These are phyloP conservation scores for Syncephalis plumigaleata DNA, from an alignment of 371 early-diverging fungal species.

Conservation along the genomic window DNA sequence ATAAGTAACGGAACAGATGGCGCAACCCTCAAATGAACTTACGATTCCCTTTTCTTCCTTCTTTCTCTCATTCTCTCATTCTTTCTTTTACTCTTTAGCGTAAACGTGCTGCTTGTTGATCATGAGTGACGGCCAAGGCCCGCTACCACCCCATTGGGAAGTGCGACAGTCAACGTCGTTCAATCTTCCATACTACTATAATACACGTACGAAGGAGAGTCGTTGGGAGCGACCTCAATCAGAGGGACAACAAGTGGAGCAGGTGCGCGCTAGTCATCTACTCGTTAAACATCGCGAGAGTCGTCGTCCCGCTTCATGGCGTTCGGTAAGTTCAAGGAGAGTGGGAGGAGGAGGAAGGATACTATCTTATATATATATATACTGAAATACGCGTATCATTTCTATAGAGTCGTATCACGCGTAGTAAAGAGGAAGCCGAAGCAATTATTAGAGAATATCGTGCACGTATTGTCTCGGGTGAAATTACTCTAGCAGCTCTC, in stretches of 20 bases:
- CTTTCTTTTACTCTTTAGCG: too few species aligned
- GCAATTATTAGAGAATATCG: constrained; percentile 37
- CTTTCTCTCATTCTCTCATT: too few species aligned
- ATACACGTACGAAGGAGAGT: constrained; percentile 57
- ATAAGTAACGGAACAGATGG: too few species aligned
- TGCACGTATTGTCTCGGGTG: constrained; percentile 34
- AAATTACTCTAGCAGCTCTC: constrained; percentile 35
- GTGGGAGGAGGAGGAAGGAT: too few species aligned
- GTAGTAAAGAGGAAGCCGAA: constrained; percentile 75
- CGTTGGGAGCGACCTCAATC: constrained; percentile 61
- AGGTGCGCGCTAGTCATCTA: constrained; percentile 72
- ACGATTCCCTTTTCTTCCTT: too few species aligned
- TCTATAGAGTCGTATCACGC: constrained; percentile 51
- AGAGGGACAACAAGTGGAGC: constrained; percentile 14
- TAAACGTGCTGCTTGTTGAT: too few species aligned
- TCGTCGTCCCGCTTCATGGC: constrained; percentile 84
- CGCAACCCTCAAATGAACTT: too few species aligned
- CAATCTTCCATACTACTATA: constrained; percentile 73
- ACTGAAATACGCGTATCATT: neutral
- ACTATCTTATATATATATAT: too few species aligned
- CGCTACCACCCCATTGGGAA: constrained; percentile 53
- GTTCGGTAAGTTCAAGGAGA: constrained; percentile 26
- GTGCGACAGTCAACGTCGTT: constrained; percentile 47
- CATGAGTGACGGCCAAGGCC: neutral
- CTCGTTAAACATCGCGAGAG: constrained; percentile 80